Percentiles rank a stretch among this genome's conserved stretches.
Conservation (phyloP, 192 early-diverging fungal genomes). For the Podila clonocystis region DNA sequence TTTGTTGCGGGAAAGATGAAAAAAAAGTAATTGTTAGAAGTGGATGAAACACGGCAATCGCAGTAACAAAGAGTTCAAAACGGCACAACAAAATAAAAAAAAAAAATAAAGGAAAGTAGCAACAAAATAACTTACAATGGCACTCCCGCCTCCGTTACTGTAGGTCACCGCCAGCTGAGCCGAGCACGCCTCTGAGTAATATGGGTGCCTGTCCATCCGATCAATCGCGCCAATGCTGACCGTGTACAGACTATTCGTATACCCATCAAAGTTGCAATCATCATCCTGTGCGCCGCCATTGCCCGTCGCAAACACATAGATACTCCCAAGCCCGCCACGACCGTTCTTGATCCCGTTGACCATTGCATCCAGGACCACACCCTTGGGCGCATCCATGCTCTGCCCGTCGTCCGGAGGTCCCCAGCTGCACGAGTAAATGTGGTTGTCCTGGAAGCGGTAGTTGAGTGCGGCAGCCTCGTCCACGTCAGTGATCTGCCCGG, state of each 20-base stretch:
- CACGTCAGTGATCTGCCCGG: conserved; percentile 85
- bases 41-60: neutral
- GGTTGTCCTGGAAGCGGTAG: conserved; percentile 87
- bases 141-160: conserved; percentile 77
- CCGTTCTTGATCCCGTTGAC: conserved; percentile 90
- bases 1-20: no score
- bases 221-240: conserved; percentile 93
- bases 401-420: conserved; percentile 91
- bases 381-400: conserved; percentile 85
- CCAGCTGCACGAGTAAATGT: conserved; percentile 98
- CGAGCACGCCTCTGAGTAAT: conserved; percentile 89
- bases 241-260: conserved; percentile 96
- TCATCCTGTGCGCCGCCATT: conserved; percentile 85
- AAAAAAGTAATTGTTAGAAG: neutral
- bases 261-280: conserved; percentile 97
- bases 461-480: conserved; percentile 94
- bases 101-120: neutral
- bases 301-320: conserved; percentile 95
- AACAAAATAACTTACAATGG: conserved; percentile 70
- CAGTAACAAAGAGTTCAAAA: neutral
- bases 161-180: conserved; percentile 94
- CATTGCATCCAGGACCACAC: conserved; percentile 85
- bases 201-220: conserved; percentile 75
- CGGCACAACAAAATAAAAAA: conserved; percentile 7
- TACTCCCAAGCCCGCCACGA: conserved; percentile 81